Conservation (phyloP, 2,329 filamentous ascomycete genomes). For the Colletotrichum sp. region DNA sequence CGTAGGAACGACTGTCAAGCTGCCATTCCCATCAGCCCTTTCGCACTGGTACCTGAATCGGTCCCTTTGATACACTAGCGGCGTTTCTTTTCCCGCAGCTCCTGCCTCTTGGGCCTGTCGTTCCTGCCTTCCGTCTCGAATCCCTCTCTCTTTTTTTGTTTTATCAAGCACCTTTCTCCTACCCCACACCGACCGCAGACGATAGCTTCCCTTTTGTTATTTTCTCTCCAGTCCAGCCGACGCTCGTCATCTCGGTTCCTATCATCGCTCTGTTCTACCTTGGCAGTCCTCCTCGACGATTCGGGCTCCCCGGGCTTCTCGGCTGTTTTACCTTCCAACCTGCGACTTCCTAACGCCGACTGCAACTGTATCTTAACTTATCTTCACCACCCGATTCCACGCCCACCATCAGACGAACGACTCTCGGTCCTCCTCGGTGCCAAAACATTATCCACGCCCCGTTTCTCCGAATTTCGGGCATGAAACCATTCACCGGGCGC, state of each 20-base stretch:
- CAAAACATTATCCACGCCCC: background rate
- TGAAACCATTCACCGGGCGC: background rate
- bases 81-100: background rate
- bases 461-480: background rate
- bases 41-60: background rate
- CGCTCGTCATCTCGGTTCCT: background rate
- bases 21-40: background rate
- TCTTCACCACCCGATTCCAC: background rate
- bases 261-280: slow-evolving; percentile 2
- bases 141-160: background rate
- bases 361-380: slow-evolving; percentile 9
- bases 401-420: background rate
- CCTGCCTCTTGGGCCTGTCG: background rate
- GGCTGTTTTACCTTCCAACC: slow-evolving; percentile 1
- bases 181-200: background rate
- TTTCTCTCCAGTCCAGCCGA: background rate
- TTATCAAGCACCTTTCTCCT: background rate
- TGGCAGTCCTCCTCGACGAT: background rate
- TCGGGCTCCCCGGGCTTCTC: background rate
- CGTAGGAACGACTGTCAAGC: background rate
- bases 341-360: slow-evolving; percentile 1
- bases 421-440: background rate
- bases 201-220: background rate
- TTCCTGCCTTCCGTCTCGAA: background rate
- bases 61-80: slow-evolving; percentile 11